Evolutionary conservation across 2,329 filamentous ascomycete species (phyloP), one percentile per base, ranked within the genome.

Genomic region (Apiospora kogelbergensis): DNA sequence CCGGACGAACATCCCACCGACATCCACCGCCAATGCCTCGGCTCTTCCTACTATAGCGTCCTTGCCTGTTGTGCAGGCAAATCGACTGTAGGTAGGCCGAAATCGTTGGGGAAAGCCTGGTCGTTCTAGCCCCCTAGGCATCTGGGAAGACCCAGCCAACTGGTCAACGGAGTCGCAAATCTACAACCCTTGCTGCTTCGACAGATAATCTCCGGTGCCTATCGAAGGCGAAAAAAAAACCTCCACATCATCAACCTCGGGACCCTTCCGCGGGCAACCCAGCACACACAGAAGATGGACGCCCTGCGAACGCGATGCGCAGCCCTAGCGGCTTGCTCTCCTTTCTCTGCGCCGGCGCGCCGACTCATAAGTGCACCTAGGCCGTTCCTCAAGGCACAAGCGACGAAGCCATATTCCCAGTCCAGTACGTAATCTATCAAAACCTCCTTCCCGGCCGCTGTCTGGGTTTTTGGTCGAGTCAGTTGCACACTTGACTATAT

Each of bases 401-500:
- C 17, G 37, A 37, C 53, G 30, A 60, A 30, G 20, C 13, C 30
- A n/a, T 60, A 60, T 37, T 37, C 53, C 26, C 63, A 65, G 42
- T 44, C 63, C n/a, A 22, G 63, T 65, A 65, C 26, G 40, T 65
- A 13, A 33, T 24, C 11, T 65, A 42, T 24, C 42, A 26, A 20
- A 26, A 20, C 63, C 17, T 44, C 42, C 26, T 24, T 13, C 40
- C 15, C n/a, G 15, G 15, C 9, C 46, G 20, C 67, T 10, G n/a
- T 46, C 42, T 22, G 17, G 22, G 33, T 15, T 33, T 7, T 22
- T 37, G 2, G 22, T 22, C 24, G 26, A 20, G 42, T 33, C 48
- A 42, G 24, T 53, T 69, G 41, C 71, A 53, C 69, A 65, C 66
- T 67, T 60, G 30, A 1, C 53, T 60, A 60, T 4, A 37, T 60